Conservation (phyloP, 2,329 filamentous ascomycete species). For the Clarireedia paspali region DNA sequence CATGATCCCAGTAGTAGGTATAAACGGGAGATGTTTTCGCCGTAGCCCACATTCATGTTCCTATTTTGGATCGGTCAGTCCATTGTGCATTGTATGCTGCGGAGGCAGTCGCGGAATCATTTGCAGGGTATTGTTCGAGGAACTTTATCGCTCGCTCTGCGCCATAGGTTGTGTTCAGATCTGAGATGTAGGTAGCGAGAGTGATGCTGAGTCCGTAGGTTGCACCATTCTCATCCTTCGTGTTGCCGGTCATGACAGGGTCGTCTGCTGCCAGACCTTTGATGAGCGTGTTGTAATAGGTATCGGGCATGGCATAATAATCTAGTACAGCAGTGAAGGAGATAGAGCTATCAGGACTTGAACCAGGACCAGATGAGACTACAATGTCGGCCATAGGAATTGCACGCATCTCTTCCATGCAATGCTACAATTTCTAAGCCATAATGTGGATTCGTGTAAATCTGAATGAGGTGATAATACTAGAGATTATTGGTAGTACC, state of each 20-base stretch:
- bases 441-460: no score
- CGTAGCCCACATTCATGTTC: constrained; percentile 24
- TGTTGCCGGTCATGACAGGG: constrained; percentile 32
- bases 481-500: no score
- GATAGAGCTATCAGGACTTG: not conserved
- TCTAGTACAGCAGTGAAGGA: constrained; percentile 16
- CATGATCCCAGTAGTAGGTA: constrained; percentile 28
- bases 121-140: constrained; percentile 23
- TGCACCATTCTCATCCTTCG: constrained; percentile 5
- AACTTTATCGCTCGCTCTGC: constrained; percentile 6
- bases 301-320: constrained; percentile 19
- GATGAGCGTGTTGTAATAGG: constrained; percentile 12
- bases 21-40: constrained; percentile 23
- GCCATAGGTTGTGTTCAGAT: constrained; percentile 12
- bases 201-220: constrained; percentile 30
- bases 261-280: constrained; percentile 29
- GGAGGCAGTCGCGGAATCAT: constrained; percentile 18
- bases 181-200: constrained; percentile 22
- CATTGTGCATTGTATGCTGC: constrained; percentile 22
- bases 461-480: no score
- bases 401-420: constrained; percentile 9
- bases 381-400: not conserved
- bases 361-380: not conserved
- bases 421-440: no score
- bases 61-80: constrained; percentile 21